phyloP scores from a whole-genome alignment of 2,329 filamentous ascomycete species.

The Alternaria alternata region DNA sequence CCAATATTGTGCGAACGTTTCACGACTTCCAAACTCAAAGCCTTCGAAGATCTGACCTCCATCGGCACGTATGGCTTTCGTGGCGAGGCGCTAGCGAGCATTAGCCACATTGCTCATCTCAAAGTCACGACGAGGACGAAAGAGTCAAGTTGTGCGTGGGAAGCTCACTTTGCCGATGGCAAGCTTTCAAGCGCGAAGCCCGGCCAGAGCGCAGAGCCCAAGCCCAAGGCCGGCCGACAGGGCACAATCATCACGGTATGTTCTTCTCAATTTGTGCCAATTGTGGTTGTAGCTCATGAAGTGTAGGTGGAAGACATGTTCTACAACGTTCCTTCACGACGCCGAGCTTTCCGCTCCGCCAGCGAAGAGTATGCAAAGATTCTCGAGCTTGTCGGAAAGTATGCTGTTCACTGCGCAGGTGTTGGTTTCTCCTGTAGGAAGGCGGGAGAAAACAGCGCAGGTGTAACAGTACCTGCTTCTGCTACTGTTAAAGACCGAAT shows the following conservation, averaged over 20 bases:
- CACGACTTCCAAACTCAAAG: conserved; percentile 93
- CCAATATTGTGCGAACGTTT: conserved; percentile 93
- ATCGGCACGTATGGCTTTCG: conserved; percentile 98
- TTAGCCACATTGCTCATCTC: conserved; percentile 97
- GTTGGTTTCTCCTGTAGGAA: conserved; percentile 98
- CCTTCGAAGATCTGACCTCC: conserved; percentile 87
- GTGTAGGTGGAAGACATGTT: conserved; percentile 86
- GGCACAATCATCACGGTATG: conserved; percentile 89
- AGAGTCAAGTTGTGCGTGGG: conserved; percentile 87
- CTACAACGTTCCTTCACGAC: conserved; percentile 90
- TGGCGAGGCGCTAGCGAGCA: conserved; percentile 94
- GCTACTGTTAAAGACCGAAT: conserved; percentile 83
- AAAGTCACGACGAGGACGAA: conserved; percentile 94
- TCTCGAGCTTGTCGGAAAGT: conserved; percentile 90
- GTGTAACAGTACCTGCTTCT: conserved; percentile 75
- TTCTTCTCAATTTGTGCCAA: not conserved
- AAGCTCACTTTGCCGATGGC: conserved; percentile 85
- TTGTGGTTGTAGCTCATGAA: conserved; percentile 14
- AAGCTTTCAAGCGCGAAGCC: conserved; percentile 84
- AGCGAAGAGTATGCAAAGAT: conserved; percentile 99
- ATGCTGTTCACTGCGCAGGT: conserved; percentile 89
- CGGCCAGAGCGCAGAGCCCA: conserved; percentile 85
- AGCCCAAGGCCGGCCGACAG: conserved; percentile 82
- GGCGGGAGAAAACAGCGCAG: conserved; percentile 78
- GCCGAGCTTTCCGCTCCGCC: conserved; percentile 86